Evolutionary conservation across 2,329 filamentous ascomycete genomes (phyloP).

Genomic region (Drechmeria coniospora): DNA sequence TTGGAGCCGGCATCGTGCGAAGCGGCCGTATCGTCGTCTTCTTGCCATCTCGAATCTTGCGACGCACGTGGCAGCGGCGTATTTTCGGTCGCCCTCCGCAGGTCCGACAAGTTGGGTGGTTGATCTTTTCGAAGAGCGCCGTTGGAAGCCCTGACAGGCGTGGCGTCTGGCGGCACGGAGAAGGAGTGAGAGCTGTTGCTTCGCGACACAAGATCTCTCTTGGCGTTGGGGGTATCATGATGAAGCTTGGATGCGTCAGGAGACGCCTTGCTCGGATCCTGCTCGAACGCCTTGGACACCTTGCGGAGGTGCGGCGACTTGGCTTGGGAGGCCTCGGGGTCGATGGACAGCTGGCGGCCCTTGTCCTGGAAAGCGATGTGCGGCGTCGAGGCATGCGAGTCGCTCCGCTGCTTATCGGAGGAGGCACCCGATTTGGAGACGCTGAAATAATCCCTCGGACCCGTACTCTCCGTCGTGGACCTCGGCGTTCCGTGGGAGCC

Average conservation of each 20-base stretch:
- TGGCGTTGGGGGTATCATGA: conserved; percentile 63
- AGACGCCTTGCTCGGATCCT: conserved; percentile 13
- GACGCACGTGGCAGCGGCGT: conserved; percentile 33
- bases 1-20: conserved; percentile 26
- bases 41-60: conserved; percentile 40
- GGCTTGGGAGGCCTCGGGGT: conserved; percentile 37
- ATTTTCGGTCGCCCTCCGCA: conserved; percentile 21
- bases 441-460: conserved; percentile 44
- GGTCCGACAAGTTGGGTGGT: conserved; percentile 7
- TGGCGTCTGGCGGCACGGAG: conserved; percentile 19
- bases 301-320: conserved; percentile 33
- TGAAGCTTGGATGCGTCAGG: conserved; percentile 56
- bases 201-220: conserved; percentile 27
- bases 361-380: conserved; percentile 89
- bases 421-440: conserved; percentile 22
- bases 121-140: conserved; percentile 13
- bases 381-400: conserved; percentile 49
- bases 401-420: conserved; percentile 27
- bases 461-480: conserved; percentile 31
- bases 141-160: conserved; percentile 19
- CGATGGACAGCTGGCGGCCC: conserved; percentile 42
- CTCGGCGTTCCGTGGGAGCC: conserved; percentile 38
- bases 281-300: conserved; percentile 25
- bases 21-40: conserved; percentile 33
- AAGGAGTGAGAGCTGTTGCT: conserved; percentile 28